Evolutionary conservation across 352 stramenopile species (phyloP).

Genomic region (Phytopythium vexans): DNA sequence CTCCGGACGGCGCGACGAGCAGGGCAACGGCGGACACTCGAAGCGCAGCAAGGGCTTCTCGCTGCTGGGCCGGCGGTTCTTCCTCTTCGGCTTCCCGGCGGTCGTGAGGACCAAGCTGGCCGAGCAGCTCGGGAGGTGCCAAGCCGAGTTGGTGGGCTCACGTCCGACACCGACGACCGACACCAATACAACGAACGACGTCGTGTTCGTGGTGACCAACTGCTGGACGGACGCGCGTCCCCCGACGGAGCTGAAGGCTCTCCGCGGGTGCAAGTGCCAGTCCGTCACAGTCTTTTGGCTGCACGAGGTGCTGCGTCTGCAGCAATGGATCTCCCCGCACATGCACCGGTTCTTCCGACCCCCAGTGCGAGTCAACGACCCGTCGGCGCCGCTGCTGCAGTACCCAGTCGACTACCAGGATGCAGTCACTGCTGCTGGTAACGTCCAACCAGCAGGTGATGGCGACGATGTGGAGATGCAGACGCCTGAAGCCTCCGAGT

Average conservation of each 20-base stretch:
- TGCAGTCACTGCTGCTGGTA: not conserved
- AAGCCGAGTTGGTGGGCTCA: not conserved
- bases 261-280: slow-evolving; percentile 1
- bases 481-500: not conserved
- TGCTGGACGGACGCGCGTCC: slow-evolving; percentile 40
- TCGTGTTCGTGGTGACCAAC: slow-evolving; percentile 45
- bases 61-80: slow-evolving; percentile 22
- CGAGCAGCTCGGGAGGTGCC: not conserved
- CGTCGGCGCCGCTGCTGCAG: slow-evolving; percentile 15
- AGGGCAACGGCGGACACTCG: not conserved
- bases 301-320: slow-evolving; percentile 30
- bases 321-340: slow-evolving; percentile 31
- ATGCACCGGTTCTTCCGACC: slow-evolving; percentile 46
- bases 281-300: slow-evolving; percentile 61
- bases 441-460: not conserved
- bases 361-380: slow-evolving; percentile 9
- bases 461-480: slow-evolving; percentile 1
- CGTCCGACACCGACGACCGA: not conserved
- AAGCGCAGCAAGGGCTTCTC: slow-evolving; percentile 13
- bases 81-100: slow-evolving; percentile 24
- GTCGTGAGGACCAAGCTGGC: slow-evolving; percentile 12
- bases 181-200: not conserved
- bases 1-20: no score
- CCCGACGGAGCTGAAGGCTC: not conserved
- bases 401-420: slow-evolving; percentile 40